Base-by-base conservation (phyloP, 1,139 yeast genomes). In the Hemisphaericaspora xylofermentans region DNA sequence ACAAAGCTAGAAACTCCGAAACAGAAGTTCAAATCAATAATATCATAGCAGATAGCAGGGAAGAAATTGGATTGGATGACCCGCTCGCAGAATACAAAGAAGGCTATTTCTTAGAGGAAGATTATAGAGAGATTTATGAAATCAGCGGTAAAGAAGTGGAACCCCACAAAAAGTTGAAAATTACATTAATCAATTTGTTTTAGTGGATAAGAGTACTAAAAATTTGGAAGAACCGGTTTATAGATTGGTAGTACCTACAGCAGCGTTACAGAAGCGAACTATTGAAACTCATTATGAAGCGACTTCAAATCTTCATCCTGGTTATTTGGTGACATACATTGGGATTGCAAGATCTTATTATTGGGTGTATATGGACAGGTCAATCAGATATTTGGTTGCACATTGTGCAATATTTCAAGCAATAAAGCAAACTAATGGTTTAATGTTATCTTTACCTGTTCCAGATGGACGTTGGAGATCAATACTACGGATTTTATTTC, bases 401-500 rank as follows among this genome's bases (percentile, higher is more conserved):
- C 31, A 27, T 18, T 32, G 35, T 32, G 10, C 24, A 3, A 12
- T 33, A 4, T 33, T 27, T 33, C 36, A 33, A 16, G 15, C 28
- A 15, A 16, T n/a, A 4, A 33, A 33, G 12, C 28, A 27, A n/a
- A 4, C 17, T 6, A 33, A 19, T n/a, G 36, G 36, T 4, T 22
- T 33, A 9, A 5, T 33, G 3, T 18, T 21, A 22, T 26, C 36
- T 21, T 6, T 33, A 2, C 16, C 27, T 2, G 2, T n/a, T 4
- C 36, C 36, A 3, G 6, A 2, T 4, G n/a, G 14, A 6, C 14
- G 36, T 6, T 33, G 36, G 36, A 27, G 22, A 10, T 22, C 36
- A 9, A 18, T 33, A 22, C 36, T 14, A 33, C 22, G 36, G 36
- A 33, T 33, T 33, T 33, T 33, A 33, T 33, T 21, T 33, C 29